phyloP scores from a whole-genome alignment of 192 early-diverging fungal genomes.

The Umbelopsis isabellina region DNA sequence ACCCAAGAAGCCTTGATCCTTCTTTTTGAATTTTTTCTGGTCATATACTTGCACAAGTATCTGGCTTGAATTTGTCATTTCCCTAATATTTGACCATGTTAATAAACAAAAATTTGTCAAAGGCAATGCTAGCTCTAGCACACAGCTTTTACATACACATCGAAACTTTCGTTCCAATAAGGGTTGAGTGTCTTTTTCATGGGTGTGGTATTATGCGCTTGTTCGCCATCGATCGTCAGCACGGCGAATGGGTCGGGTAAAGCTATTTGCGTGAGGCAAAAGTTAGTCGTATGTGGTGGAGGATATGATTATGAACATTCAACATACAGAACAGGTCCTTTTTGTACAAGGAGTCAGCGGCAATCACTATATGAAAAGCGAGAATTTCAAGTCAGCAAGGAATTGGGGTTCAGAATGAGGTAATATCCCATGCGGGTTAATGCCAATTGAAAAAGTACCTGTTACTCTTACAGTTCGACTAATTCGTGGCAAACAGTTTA shows the following conservation, averaged over 20 bases:
- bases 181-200: slow-evolving; percentile 91
- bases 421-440: neutral
- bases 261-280: slow-evolving; percentile 36
- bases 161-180: slow-evolving; percentile 95
- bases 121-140: neutral
- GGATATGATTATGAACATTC: neutral
- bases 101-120: slow-evolving; percentile 10
- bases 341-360: slow-evolving; percentile 90
- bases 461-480: slow-evolving; percentile 17
- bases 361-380: slow-evolving; percentile 62
- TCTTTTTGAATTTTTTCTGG: slow-evolving; percentile 93
- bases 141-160: slow-evolving; percentile 53
- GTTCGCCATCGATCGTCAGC: slow-evolving; percentile 93
- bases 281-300: neutral
- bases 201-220: slow-evolving; percentile 88
- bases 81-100: slow-evolving; percentile 38
- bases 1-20: slow-evolving; percentile 85
- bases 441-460: neutral
- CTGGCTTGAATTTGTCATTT: slow-evolving; percentile 70
- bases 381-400: too few species aligned
- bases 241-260: slow-evolving; percentile 97
- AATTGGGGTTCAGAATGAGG: neutral
- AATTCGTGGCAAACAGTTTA: neutral
- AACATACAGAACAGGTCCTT: slow-evolving; percentile 86
- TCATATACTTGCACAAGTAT: slow-evolving; percentile 95